A percentile compares a stretch with the other conserved stretches of the same genome.
Conservation (phyloP, 2,329 filamentous ascomycete genomes). For the Clarireedia homoeocarpa region DNA sequence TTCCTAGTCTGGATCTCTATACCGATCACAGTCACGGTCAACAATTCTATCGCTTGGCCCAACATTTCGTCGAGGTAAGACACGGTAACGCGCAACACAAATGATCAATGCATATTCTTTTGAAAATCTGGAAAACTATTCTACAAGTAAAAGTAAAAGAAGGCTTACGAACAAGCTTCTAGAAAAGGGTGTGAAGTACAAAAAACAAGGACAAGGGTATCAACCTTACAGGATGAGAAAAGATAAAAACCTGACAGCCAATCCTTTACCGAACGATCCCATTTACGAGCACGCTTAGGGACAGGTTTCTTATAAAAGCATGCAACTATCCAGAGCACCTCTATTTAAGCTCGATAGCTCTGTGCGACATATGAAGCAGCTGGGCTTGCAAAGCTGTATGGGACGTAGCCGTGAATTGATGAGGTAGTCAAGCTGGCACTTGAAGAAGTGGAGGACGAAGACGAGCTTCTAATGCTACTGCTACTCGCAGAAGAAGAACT, state of each 20-base stretch:
- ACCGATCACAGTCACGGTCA: too few relatives aligned
- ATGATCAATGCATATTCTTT: too few relatives aligned
- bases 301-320: not conserved
- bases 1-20: too few relatives aligned
- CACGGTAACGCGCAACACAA: not conserved
- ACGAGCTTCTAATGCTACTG: not conserved
- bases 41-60: too few relatives aligned
- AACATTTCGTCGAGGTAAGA: too few relatives aligned
- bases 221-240: too few relatives aligned
- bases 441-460: not conserved
- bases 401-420: not conserved
- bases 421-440: slow-evolving; percentile 1
- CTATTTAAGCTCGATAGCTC: not conserved
- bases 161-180: not conserved
- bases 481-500: not conserved
- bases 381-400: slow-evolving; percentile 2
- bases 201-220: not conserved
- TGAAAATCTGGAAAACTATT: not conserved
- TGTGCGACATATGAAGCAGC: slow-evolving; percentile 1
- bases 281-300: not conserved
- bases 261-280: not conserved
- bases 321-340: not conserved
- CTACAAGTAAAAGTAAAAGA: not conserved
- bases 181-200: not conserved
- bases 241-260: not conserved